Evolutionary conservation across 805 yeast genomes (phyloP), one percentile per base, ranked within the genome.

Genomic region (Ogataea corticis): DNA sequence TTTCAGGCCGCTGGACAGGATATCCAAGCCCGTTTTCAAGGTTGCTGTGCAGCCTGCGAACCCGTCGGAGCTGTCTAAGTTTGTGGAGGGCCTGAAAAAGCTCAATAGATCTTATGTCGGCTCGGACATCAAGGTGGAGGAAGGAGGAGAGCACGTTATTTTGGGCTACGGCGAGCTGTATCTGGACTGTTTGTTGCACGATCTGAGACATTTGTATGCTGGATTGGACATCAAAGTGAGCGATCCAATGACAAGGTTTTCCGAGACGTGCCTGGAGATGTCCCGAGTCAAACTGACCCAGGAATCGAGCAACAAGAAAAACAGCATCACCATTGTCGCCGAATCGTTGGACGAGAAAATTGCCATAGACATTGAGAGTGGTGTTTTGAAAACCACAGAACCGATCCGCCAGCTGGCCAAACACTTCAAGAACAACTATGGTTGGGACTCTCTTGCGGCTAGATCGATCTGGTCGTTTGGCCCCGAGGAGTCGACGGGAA

Each of bases 81-180:
- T 94, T 54, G 68, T 83, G 12, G 82, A 79, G n/a, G 91, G 89
- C 0, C 67, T 94, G 38, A 72, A 85, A 46, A 77, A 72, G 45
- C 67, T 87, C 23, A 76, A 76, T 55, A 78, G 76, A 52, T 69
- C 83, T 0, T 91, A 87, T 58, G 75, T 85, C 9, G 84, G 90
- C 3, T 72, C 82, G 30, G 74, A 74, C 16, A 69, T 87, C n/a
- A 80, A 76, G 51, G 88, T 85, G 1, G 96, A 89, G 61, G 96
- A 87, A 53, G 85, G 91, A 41, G 97, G 97, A 2, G 97, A 90
- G 56, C 88, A 85, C 60, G 81, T 82, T 1, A 62, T 94, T 0
- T 58, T 82, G 21, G 97, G 94, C 0, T 79, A 88, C 9, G 99
- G 99, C 6, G 98, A 94, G 59, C 56, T 92, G 14, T 88, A 87